Base-by-base conservation (phyloP, 2,329 filamentous ascomycete genomes). In the Zasmidium angulare region DNA sequence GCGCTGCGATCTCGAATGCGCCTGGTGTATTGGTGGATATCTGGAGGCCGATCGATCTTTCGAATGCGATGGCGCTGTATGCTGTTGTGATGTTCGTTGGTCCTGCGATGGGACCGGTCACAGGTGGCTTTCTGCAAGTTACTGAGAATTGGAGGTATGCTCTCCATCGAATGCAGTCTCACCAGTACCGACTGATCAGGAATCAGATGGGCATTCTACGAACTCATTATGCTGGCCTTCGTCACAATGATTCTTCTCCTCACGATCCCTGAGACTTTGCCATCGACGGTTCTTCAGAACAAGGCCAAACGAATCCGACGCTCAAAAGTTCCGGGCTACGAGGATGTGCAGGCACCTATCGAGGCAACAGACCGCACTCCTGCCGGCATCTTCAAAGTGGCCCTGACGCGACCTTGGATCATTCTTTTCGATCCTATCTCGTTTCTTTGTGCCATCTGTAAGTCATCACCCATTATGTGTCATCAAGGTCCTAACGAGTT, bases 391-490 rank as follows among this genome's bases (percentile, higher is more conserved):
- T 82, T 88, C 70, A 79, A 79, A 55, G 79, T 81, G 1, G 81
- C 84, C 4, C 76, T 89, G 19, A 78, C 81, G 52, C 81, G 89
- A 1, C 89, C 89, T 1, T 88, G 87, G 86, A 77, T 87, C 50
- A 79, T 91, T 53, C 81, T 91, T 12, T 88, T 90, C 78, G 88
- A 91, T 69, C 88, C 88, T 1, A 90, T 89, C 61, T 85, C 89
- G 22, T 71, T 88, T 14, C 76, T 89, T 10, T 78, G 85, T 2
- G 83, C 82, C 46, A 77, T 89, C 23, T 90, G 89, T 76, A 83
- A 87, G 78, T 58, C 26, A 11, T 11, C 4, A 29, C 4, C 11
- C 26, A 29, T 85, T 82, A 71, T 80, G 78, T 59, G 71, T 4
- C 4, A 11, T 4, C 4, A 4, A 4, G 26, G 11, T 11, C 6